Percentiles rank a stretch among this genome's conserved stretches.
phyloP scores from a whole-genome alignment of 2,329 filamentous ascomycete species.

The Emergomyces africanus region DNA sequence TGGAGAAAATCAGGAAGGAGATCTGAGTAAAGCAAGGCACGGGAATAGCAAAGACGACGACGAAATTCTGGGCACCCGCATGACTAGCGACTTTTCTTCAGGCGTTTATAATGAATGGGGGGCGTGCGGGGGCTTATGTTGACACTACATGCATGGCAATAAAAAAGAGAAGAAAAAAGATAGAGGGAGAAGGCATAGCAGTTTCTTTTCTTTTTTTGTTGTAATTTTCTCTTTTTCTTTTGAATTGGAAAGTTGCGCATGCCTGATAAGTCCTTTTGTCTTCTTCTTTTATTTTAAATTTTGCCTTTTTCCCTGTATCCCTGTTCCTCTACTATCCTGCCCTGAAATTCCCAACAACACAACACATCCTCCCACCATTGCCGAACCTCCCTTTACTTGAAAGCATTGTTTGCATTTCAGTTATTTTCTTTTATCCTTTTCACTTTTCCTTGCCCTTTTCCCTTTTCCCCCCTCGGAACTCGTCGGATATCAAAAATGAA shows the following conservation, averaged over 20 bases:
- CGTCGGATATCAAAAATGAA: slow-evolving; percentile 2
- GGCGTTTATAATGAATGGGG: slow-evolving; percentile 1
- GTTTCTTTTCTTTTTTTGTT: not conserved
- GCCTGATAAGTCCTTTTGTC: not conserved
- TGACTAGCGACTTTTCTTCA: slow-evolving; percentile 1
- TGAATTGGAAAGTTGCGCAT: not conserved
- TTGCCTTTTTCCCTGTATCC: not conserved
- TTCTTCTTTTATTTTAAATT: not conserved
- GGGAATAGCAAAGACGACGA: not conserved
- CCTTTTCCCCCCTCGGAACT: not conserved
- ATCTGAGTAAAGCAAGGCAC: not conserved
- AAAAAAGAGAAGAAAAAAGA: not conserved
- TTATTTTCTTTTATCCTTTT: not conserved
- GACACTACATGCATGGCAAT: not conserved
- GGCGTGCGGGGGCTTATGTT: not conserved
- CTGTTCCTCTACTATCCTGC: not conserved
- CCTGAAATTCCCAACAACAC: not conserved
- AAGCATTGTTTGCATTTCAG: not conserved
- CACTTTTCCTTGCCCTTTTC: not conserved
- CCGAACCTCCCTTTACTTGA: not conserved
- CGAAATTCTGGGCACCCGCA: not conserved
- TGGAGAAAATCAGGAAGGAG: not conserved
- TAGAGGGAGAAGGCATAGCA: not conserved
- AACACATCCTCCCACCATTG: not conserved
- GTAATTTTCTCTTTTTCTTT: not conserved